Evolutionary conservation across 306 rosid genomes (phyloP).

Genomic region (Trifolium fragiferum): DNA sequence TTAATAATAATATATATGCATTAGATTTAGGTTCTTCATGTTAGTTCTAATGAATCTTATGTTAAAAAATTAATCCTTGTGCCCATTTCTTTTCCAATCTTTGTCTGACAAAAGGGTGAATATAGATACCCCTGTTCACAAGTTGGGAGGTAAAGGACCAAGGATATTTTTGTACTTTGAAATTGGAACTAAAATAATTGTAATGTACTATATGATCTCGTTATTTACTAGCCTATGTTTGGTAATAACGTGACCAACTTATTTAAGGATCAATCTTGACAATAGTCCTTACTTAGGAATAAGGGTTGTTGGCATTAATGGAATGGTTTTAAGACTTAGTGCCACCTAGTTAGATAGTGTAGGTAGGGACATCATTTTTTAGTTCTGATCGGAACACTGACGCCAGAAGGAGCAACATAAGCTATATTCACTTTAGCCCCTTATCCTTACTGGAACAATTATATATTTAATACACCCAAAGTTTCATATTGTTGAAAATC

Average conservation of each 20-base stretch:
- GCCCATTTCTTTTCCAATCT: constrained; percentile 38
- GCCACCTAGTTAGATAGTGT: background rate
- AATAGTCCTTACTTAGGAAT: constrained; percentile 17
- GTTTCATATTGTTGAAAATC: too few species aligned
- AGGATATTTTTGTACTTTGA: constrained; percentile 24
- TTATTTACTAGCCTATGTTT: constrained; percentile 35
- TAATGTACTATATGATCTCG: background rate
- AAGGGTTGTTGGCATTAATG: constrained; percentile 40
- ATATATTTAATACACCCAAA: too few species aligned
- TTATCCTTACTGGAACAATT: too few species aligned
- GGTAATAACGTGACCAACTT: constrained; percentile 40
- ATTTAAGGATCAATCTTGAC: constrained; percentile 32
- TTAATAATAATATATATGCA: constrained; percentile 28
- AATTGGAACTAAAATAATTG: constrained; percentile 34
- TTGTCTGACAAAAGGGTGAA: constrained; percentile 63
- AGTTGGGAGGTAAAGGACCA: constrained; percentile 47
- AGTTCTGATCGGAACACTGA: too few species aligned
- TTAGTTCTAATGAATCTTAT: constrained; percentile 11
- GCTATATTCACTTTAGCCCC: too few species aligned
- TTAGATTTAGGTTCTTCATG: constrained; percentile 34
- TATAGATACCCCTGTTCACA: constrained; percentile 32
- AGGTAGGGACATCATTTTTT: background rate
- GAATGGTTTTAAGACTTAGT: constrained; percentile 26
- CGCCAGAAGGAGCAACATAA: too few species aligned
- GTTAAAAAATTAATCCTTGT: constrained; percentile 30